Evolutionary conservation across 305 asterid genomes (phyloP).

Genomic region (Ilex paraguariensis): DNA sequence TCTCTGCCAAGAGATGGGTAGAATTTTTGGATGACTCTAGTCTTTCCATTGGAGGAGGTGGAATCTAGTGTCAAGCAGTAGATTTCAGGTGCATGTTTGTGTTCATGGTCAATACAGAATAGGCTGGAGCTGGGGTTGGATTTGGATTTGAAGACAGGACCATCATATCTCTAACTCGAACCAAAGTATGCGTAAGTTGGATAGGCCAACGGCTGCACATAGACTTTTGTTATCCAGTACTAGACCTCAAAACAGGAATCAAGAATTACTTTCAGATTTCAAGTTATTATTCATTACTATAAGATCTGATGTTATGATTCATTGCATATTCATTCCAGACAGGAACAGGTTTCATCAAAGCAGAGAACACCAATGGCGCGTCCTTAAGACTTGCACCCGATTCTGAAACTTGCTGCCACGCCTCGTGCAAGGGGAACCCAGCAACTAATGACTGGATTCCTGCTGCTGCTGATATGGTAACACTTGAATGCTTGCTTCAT

Average conservation of each 20-base stretch:
- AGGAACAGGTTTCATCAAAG: constrained; percentile 82
- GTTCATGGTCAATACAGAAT: too few relatives aligned
- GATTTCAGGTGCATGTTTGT: too few relatives aligned
- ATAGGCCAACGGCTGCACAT: too few relatives aligned
- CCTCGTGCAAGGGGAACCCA: constrained; percentile 73
- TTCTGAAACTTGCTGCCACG: constrained; percentile 34
- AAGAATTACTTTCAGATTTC: background rate
- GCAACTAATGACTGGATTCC: constrained; percentile 99
- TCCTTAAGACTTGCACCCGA: constrained; percentile 48
- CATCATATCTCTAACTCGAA: too few relatives aligned
- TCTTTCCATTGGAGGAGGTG: too few relatives aligned
- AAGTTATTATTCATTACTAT: background rate
- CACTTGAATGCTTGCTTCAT: background rate
- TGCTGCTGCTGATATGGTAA: constrained; percentile 40
- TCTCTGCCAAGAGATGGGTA: too few relatives aligned
- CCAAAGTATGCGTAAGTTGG: background rate
- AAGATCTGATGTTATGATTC: background rate
- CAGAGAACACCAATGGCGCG: constrained; percentile 30
- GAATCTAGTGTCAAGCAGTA: too few relatives aligned
- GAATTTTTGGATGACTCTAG: too few relatives aligned
- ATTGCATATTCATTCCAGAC: constrained; percentile 36
- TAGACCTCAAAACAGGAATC: too few relatives aligned
- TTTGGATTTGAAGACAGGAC: background rate
- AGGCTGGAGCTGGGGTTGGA: too few relatives aligned
- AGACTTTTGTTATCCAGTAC: too few relatives aligned